Percentiles rank a stretch among this genome's conserved stretches.
Evolutionary conservation across 2,329 filamentous ascomycete genomes (phyloP).

Genomic region (Beauveria brongniartii): DNA sequence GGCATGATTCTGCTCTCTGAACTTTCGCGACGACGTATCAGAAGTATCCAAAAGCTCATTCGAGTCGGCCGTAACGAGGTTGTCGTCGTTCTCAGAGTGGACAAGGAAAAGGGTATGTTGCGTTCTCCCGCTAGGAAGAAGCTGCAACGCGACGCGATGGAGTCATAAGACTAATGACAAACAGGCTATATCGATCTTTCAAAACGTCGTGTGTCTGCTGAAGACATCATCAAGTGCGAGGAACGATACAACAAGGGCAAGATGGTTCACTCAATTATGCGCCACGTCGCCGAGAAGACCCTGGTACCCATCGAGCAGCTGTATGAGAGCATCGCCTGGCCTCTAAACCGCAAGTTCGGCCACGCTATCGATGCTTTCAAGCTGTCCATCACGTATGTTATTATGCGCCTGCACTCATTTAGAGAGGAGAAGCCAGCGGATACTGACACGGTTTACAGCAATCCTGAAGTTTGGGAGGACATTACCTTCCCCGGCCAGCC

Average conservation of each 20-base stretch:
- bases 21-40: constrained; percentile 93
- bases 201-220: constrained; percentile 93
- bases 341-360: constrained; percentile 93
- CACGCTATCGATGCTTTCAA: constrained; percentile 98
- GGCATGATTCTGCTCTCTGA: constrained; percentile 99
- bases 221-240: constrained; percentile 97
- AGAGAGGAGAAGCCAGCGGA: too few relatives aligned
- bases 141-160: constrained; percentile 16
- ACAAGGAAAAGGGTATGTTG: constrained; percentile 87
- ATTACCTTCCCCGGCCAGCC: constrained; percentile 79
- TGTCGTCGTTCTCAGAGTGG: constrained; percentile 94
- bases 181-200: constrained; percentile 90
- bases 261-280: constrained; percentile 98
- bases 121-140: not conserved
- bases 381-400: constrained; percentile 83
- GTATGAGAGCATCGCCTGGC: constrained; percentile 94
- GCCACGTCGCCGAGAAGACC: constrained; percentile 96
- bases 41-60: constrained; percentile 98
- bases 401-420: not conserved
- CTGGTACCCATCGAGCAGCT: constrained; percentile 87
- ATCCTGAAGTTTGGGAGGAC: constrained; percentile 93
- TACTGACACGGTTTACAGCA: constrained; percentile 42
- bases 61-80: constrained; percentile 97
- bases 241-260: constrained; percentile 99
- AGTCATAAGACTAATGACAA: not conserved